These are phyloP conservation scores for Sordariomycetes sp. DNA, from an alignment of 2,329 filamentous ascomycete genomes.

Conservation along the genomic window DNA sequence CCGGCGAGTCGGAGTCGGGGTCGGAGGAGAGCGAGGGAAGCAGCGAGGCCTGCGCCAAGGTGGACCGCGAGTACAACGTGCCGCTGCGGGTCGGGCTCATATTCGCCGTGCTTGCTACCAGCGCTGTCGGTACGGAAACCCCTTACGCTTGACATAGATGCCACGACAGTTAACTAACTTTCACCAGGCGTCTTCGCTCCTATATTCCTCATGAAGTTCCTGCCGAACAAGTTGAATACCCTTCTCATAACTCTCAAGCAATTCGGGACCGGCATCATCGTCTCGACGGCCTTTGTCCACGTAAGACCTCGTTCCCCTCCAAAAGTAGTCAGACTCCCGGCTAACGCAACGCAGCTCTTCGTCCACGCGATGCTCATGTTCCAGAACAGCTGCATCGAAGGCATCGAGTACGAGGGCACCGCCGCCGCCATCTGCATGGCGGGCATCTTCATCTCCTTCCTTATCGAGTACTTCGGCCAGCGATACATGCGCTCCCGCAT, in stretches of 20 bases:
- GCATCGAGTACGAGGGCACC: conserved; percentile 56
- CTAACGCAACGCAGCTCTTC: conserved; percentile 41
- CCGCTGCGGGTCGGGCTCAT: conserved; percentile 58
- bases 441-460: conserved; percentile 61
- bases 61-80: conserved; percentile 51
- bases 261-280: conserved; percentile 63
- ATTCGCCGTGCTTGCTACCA: conserved; percentile 61
- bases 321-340: neutral
- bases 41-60: conserved; percentile 22
- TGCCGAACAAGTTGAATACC: conserved; percentile 35
- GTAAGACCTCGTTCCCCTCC: conserved; percentile 23
- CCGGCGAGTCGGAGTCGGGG: conserved; percentile 24
- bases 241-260: conserved; percentile 58
- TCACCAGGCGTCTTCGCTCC: conserved; percentile 49
- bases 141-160: neutral
- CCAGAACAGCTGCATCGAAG: conserved; percentile 55
- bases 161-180: neutral
- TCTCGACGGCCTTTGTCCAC: conserved; percentile 61
- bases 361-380: conserved; percentile 69
- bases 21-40: conserved; percentile 7
- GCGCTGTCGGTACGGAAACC: conserved; percentile 41
- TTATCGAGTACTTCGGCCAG: conserved; percentile 57
- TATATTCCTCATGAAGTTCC: conserved; percentile 49
- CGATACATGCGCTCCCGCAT: conserved; percentile 34
- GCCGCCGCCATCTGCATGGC: conserved; percentile 64